Evolutionary conservation across 2,329 filamentous ascomycete genomes (phyloP).

Genomic region (Scedosporium aurantiacum): DNA sequence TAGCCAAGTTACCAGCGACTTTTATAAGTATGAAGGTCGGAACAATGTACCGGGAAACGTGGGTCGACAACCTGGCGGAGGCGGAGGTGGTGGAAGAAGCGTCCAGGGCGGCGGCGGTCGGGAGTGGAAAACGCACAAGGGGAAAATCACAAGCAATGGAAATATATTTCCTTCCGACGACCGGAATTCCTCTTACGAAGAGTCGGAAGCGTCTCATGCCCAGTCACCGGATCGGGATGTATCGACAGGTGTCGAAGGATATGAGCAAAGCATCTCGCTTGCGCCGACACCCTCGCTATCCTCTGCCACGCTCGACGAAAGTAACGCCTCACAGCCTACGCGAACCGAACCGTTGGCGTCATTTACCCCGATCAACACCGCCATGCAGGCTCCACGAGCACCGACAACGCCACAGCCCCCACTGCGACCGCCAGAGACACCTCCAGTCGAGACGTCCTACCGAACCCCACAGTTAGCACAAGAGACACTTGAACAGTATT

Average conservation of each 20-base stretch:
- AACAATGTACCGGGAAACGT: conserved; percentile 26
- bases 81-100: conserved; percentile 12
- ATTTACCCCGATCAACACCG: conserved; percentile 5
- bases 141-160: conserved; percentile 32
- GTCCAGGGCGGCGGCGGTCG: conserved; percentile 38
- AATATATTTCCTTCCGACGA: conserved; percentile 23
- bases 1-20: conserved; percentile 30
- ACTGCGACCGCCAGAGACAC: not conserved
- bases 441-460: not conserved
- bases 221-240: conserved; percentile 10
- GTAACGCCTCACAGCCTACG: too few species aligned
- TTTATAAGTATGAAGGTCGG: conserved; percentile 16
- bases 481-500: conserved; percentile 2
- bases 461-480: not conserved
- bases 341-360: not conserved
- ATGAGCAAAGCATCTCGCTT: not conserved
- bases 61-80: conserved; percentile 16
- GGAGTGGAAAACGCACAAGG: conserved; percentile 35
- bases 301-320: not conserved
- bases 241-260: not conserved
- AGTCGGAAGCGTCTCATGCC: not conserved
- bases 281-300: not conserved
- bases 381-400: not conserved
- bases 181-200: not conserved
- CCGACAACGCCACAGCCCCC: not conserved